These are phyloP conservation scores for Ehretia macrophylla DNA, from an alignment of 257 asterid species.

Conservation along the genomic window DNA sequence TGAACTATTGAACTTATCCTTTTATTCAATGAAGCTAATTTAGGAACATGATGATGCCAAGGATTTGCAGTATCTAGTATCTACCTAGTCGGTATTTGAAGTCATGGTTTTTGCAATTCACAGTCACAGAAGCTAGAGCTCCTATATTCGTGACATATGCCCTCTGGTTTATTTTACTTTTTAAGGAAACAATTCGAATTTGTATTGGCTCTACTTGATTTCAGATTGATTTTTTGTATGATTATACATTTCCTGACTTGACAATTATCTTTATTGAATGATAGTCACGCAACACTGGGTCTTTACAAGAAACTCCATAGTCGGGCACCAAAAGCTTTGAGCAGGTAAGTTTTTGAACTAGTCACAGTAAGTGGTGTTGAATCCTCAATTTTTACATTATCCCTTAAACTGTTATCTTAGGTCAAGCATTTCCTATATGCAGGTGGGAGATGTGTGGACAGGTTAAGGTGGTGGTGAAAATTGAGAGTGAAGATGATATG, in stretches of 20 bases:
- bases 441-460: conserved; percentile 99
- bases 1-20: too few species aligned
- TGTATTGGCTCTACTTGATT: not conserved
- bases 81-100: too few species aligned
- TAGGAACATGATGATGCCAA: too few species aligned
- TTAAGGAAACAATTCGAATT: too few species aligned
- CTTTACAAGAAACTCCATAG: conserved; percentile 71
- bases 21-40: too few species aligned
- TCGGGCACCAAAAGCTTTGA: conserved; percentile 82
- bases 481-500: conserved; percentile 83
- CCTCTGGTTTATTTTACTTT: too few species aligned
- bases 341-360: conserved; percentile 44
- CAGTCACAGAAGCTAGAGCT: too few species aligned
- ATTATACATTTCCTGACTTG: conserved; percentile 7
- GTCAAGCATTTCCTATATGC: conserved; percentile 20
- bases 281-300: conserved; percentile 94
- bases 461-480: conserved; percentile 94
- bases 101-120: too few species aligned
- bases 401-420: not conserved
- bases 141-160: too few species aligned
- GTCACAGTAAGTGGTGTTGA: not conserved
- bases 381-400: not conserved
- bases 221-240: not conserved
- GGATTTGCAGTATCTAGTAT: too few species aligned
- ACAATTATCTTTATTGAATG: too few species aligned